Evolutionary conservation across 208 protist genomes (phyloP).

Genomic region (Wallacemonas sp.): DNA sequence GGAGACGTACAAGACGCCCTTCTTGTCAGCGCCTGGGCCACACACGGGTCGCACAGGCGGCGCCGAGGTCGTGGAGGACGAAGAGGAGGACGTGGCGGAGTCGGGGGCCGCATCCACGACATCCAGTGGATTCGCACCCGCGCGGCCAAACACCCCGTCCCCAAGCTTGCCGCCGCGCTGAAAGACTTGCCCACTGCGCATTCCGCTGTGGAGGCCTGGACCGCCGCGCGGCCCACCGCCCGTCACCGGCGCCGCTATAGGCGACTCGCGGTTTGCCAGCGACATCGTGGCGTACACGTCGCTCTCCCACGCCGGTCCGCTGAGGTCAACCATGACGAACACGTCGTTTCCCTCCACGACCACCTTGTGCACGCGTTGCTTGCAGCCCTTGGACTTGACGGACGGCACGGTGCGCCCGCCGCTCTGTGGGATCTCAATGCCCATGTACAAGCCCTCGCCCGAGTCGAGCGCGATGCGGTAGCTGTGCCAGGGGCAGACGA

Average conservation of each 20-base stretch:
- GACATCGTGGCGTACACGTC: slow-evolving; percentile 79
- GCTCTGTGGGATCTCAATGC: slow-evolving; percentile 45
- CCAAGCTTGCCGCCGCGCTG: slow-evolving; percentile 18
- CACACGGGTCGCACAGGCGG: not conserved
- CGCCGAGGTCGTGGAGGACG: too few relatives aligned
- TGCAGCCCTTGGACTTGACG: slow-evolving; percentile 81
- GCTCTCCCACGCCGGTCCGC: slow-evolving; percentile 55
- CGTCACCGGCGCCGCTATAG: slow-evolving; percentile 41
- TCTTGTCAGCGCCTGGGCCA: not conserved
- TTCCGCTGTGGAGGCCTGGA: slow-evolving; percentile 45
- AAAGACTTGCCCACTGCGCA: slow-evolving; percentile 70
- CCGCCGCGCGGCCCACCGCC: slow-evolving; percentile 10
- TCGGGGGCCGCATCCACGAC: not conserved
- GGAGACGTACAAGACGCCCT: slow-evolving; percentile 17
- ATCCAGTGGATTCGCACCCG: not conserved
- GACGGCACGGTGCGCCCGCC: slow-evolving; percentile 34
- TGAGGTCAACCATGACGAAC: slow-evolving; percentile 62
- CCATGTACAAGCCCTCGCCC: slow-evolving; percentile 87
- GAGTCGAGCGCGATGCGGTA: slow-evolving; percentile 90
- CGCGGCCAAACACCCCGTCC: not conserved
- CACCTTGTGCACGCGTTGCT: slow-evolving; percentile 80
- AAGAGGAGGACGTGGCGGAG: not conserved
- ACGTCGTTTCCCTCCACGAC: slow-evolving; percentile 65
- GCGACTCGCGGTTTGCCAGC: slow-evolving; percentile 62
- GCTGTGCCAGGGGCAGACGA: slow-evolving; percentile 91